phyloP scores from a whole-genome alignment of 192 early-diverging fungal genomes.

The Gamsiella multidivaricata region DNA sequence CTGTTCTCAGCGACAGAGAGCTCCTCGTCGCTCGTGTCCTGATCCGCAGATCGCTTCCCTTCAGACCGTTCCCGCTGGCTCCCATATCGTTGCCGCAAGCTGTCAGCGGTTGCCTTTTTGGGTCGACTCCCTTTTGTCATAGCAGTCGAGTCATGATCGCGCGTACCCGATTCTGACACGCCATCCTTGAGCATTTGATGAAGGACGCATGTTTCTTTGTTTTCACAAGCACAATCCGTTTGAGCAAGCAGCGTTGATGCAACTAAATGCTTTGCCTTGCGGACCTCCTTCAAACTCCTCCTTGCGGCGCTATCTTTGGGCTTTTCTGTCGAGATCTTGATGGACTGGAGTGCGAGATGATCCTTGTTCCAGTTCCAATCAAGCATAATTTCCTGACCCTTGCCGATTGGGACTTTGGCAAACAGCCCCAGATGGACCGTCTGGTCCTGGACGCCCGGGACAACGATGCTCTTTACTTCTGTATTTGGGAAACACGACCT shows the following conservation, averaged over 20 bases:
- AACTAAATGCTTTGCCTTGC: constrained; percentile 39
- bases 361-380: constrained; percentile 77
- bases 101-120: constrained; percentile 23
- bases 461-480: constrained; percentile 68
- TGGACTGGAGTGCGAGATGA: constrained; percentile 53
- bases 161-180: constrained; percentile 12
- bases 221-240: constrained; percentile 60
- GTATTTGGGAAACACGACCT: constrained; percentile 77
- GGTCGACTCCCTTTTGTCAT: constrained; percentile 18
- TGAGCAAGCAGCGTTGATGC: constrained; percentile 53
- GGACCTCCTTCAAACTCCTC: constrained; percentile 41
- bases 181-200: constrained; percentile 55
- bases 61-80: constrained; percentile 25
- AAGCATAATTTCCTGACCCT: constrained; percentile 76
- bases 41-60: constrained; percentile 29
- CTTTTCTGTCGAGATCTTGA: constrained; percentile 31
- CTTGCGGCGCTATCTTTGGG: constrained; percentile 21
- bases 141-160: constrained; percentile 24
- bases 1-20: constrained; percentile 20
- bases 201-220: constrained; percentile 54
- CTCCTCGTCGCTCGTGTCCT: constrained; percentile 39
- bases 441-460: constrained; percentile 59
- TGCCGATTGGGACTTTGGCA: constrained; percentile 62
- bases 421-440: constrained; percentile 76
- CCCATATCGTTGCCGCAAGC: constrained; percentile 36